phyloP scores from a whole-genome alignment of 1,284 basidiomycete genomes.

The Trichosporon coremiiforme region DNA sequence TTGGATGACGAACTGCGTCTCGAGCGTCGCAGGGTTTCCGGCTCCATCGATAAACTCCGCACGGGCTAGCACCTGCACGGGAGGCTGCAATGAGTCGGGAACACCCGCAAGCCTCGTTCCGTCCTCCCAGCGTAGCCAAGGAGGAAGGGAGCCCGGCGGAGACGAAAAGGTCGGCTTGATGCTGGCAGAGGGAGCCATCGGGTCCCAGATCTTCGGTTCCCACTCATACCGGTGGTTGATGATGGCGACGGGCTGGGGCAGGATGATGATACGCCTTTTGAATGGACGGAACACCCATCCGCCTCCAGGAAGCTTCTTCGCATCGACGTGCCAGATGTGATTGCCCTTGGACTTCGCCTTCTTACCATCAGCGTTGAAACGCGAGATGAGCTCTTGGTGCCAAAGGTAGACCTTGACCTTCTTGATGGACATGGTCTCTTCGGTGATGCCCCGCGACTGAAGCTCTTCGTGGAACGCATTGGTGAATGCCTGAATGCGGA shows the following conservation, averaged over 20 bases:
- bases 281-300: slow-evolving; percentile 92
- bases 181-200: slow-evolving; percentile 79
- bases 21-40: slow-evolving; percentile 36
- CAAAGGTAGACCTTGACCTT: slow-evolving; percentile 96
- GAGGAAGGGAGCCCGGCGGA: slow-evolving; percentile 68
- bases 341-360: slow-evolving; percentile 99
- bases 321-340: slow-evolving; percentile 99
- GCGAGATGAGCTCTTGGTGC: slow-evolving; percentile 86
- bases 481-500: slow-evolving; percentile 97
- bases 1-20: slow-evolving; percentile 43
- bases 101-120: slow-evolving; percentile 58
- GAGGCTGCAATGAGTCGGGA: slow-evolving; percentile 38
- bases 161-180: slow-evolving; percentile 76
- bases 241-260: slow-evolving; percentile 71
- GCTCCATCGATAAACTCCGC: slow-evolving; percentile 48
- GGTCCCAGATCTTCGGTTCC: slow-evolving; percentile 95
- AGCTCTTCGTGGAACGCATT: slow-evolving; percentile 88
- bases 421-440: slow-evolving; percentile 61
- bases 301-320: slow-evolving; percentile 74
- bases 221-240: slow-evolving; percentile 84
- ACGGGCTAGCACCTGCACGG: slow-evolving; percentile 37
- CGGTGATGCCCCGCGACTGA: slow-evolving; percentile 57
- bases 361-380: slow-evolving; percentile 98
- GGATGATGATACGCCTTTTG: slow-evolving; percentile 78
- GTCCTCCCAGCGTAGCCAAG: slow-evolving; percentile 87